Base-by-base conservation (phyloP, 2,329 filamentous ascomycete genomes). In the Pseudogymnoascus sp. region DNA sequence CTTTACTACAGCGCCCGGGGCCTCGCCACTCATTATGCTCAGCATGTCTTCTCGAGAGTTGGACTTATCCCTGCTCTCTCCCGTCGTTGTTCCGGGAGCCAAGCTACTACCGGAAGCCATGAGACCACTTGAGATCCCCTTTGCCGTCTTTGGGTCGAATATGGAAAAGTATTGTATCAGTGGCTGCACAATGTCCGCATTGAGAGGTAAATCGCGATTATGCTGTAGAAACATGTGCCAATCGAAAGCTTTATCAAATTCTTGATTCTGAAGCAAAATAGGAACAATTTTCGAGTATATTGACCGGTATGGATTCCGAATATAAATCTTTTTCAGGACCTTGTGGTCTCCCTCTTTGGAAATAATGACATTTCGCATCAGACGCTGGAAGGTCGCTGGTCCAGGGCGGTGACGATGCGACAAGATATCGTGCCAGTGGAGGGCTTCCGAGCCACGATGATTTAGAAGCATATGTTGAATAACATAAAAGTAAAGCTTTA, bases 221-320 rank as follows among this genome's bases (percentile, higher is more conserved):
- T 71, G 65, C 18, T 78, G 62, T 8, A 83, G 68, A 60, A 78
- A 77, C 28, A 72, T 68, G 66, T 83, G 81, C 78, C 82, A 80
- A 16, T 71, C 70, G 7, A 79, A 68, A 31, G 79, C 78, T 62
- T 76, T 69, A 18, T 75, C 67, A 60, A 74, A 71, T 40, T 75
- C 67, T 23, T 75, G 73, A 37, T 71, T 69, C 5, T 71, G 66
- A 67, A 77, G 75, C 1, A 83, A 68, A 16, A 67, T 65, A 14
- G 76, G 71, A 25, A 83, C 74, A n/a, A 78, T 69, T 23, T 70
- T 72, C 2, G 69, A 69, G 66, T 83, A 83, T 7, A 80, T 73
- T 46, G 74, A 74, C 59, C 75, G 74, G 46, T 74, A 71, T 4
- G 71, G 65, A 9, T 72, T 70, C 9, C 72, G 63, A 16, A 71